Conservation (phyloP, 2,329 filamentous ascomycete genomes). For the Alternaria hordeiaustralica region DNA sequence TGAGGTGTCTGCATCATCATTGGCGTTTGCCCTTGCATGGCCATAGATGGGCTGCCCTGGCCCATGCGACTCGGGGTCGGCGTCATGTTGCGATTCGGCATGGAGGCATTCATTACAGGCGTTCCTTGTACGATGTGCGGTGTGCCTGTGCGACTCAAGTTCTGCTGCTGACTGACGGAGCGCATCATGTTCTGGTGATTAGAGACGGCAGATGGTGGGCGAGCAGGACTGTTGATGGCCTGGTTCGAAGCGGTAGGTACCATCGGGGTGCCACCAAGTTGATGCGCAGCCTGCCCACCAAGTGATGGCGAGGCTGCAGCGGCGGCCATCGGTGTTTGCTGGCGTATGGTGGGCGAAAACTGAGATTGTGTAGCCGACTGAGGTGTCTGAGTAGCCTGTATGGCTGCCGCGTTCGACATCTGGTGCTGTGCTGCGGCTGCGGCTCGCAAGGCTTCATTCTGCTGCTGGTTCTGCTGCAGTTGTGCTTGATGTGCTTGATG, state of each 20-base stretch:
- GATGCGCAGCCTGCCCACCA: conserved; percentile 39
- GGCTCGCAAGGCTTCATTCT: conserved; percentile 49
- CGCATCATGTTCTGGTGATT: conserved; percentile 50
- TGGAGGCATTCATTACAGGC: conserved; percentile 46
- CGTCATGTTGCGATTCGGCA: conserved; percentile 49
- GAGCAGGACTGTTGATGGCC: conserved; percentile 46
- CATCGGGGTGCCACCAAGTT: conserved; percentile 56
- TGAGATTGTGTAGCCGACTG: conserved; percentile 64
- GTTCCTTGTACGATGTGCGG: conserved; percentile 49
- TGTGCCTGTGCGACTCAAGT: conserved; percentile 47
- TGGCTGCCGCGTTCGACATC: conserved; percentile 30
- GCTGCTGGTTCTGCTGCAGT: conserved; percentile 28
- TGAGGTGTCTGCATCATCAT: conserved; percentile 48
- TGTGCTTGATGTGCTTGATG: conserved; percentile 31
- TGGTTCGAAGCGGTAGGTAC: conserved; percentile 47
- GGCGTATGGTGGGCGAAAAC: conserved; percentile 65
- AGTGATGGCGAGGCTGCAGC: conserved; percentile 52
- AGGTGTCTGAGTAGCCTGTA: conserved; percentile 50
- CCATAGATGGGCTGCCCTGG: conserved; percentile 44
- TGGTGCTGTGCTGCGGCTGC: conserved; percentile 38
- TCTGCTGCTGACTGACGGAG: conserved; percentile 48
- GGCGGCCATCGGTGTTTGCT: conserved; percentile 55
- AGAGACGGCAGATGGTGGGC: conserved; percentile 48
- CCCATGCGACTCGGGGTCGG: conserved; percentile 48
- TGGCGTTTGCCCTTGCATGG: conserved; percentile 45